These are phyloP conservation scores for Pinus albicaulis DNA, from an alignment of 75 land plant species.

Conservation along the genomic window DNA sequence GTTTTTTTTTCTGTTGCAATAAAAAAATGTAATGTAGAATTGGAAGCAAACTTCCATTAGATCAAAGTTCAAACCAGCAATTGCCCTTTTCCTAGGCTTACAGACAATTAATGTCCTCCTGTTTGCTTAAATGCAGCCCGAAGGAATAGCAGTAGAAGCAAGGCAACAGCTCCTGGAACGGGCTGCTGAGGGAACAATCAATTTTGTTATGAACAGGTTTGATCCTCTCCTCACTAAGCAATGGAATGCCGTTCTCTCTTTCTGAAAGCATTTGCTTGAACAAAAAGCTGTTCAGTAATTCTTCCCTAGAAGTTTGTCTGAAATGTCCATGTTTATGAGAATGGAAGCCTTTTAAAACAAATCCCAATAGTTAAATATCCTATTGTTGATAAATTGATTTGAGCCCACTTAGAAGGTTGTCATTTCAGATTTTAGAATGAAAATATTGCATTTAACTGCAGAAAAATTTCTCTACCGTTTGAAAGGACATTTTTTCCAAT, in stretches of 20 bases:
- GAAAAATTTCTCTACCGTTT: background rate
- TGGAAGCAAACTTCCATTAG: background rate
- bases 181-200: constrained; percentile 78
- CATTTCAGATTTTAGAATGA: background rate
- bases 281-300: background rate
- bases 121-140: constrained; percentile 39
- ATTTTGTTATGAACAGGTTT: constrained; percentile 91
- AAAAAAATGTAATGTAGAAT: background rate
- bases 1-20: background rate
- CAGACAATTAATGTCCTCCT: background rate
- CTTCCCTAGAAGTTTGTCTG: background rate
- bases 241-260: background rate
- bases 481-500: background rate
- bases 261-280: background rate
- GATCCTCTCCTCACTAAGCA: background rate
- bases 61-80: background rate
- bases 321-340: background rate
- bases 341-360: background rate
- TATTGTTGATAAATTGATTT: background rate
- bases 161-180: constrained; percentile 72
- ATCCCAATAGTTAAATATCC: background rate
- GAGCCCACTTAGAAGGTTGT: background rate
- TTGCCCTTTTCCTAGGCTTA: background rate
- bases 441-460: background rate
- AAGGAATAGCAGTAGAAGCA: constrained; percentile 76